phyloP scores from a whole-genome alignment of 306 rosid genomes.

The Medicago truncatula region DNA sequence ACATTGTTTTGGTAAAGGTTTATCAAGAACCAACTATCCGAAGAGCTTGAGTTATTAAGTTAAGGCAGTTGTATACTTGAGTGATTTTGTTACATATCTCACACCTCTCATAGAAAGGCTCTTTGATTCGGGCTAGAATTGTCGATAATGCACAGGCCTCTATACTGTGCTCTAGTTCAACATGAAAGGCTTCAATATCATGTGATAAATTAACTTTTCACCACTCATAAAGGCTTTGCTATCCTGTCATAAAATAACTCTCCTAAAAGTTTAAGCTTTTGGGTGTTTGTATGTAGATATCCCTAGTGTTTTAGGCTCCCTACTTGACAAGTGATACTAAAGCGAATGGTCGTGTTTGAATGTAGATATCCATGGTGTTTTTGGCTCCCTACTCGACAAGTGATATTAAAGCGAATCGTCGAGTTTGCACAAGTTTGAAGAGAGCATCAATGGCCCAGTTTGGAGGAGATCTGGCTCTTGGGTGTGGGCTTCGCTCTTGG shows the following conservation, averaged over 20 bases:
- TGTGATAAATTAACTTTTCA: not conserved
- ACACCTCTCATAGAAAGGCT: not conserved
- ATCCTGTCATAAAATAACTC: constrained; percentile 4
- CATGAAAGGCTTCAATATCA: not conserved
- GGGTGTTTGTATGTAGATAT: constrained; percentile 8
- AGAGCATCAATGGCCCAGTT: not conserved
- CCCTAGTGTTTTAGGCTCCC: not conserved
- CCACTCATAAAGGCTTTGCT: not conserved
- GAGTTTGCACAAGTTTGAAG: not conserved
- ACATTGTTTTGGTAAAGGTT: not conserved
- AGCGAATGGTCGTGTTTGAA: not conserved
- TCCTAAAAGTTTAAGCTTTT: constrained; percentile 3
- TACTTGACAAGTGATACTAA: not conserved
- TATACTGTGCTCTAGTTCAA: not conserved
- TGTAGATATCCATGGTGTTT: not conserved
- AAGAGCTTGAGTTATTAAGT: constrained; percentile 4
- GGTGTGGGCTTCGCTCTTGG: not conserved
- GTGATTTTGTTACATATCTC: not conserved
- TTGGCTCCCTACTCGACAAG: not conserved
- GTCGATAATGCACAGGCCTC: not conserved
- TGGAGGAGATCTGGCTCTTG: constrained; percentile 10
- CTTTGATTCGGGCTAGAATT: no score
- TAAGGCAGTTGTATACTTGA: not conserved
- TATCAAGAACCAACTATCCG: not conserved
- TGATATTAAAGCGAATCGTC: not conserved